Base-by-base conservation (phyloP, 495 filamentous ascomycete species). In the Schizothecium vesticola region DNA sequence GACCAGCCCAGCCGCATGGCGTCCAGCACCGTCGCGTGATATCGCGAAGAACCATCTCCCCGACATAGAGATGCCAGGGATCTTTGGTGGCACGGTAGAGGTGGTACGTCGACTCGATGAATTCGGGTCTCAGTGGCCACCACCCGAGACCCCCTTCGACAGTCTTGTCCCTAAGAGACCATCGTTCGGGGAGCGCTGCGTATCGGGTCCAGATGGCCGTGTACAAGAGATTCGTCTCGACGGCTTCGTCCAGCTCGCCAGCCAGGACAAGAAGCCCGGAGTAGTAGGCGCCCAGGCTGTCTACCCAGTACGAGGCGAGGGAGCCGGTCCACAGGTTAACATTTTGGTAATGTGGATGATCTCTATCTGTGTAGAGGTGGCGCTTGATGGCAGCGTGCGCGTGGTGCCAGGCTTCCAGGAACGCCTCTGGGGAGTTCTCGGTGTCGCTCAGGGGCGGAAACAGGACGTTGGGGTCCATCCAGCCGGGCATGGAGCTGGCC, bases 101-200 rank as follows among this genome's bases (percentile, higher is more conserved):
- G 76, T 98, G 90, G 74, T 95, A 99, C 0, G 92, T 97, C 0
- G 92, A 96, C 77, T 99, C 95, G 72, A 97, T 91, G 72, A 98
- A 97, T 77, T 99, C 95, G 10, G 95, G 95, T 33, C 95, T 86
- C 43, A 96, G 90, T 19, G 92, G 93, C 87, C 96, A 99, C 93
- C 95, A 98, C 9, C 90, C 87, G 10, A 98, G 86, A 8, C 92
- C 92, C 7, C 88, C 86, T 73, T 98, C 96, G 57, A 99, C 88
- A 56, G 89, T 86, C 26, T 92, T 92, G n/a, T 91, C 90, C 51
- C 87, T 86, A 23, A 92, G 86, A 56, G 93, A 96, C 93, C 93
- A 99, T 68, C 95, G 86, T 77, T 99, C 95, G 10, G 95, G 95
- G 23, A 98, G 85, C 6, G 92, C 95, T 9, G 92, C 89, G 73